Conservation (phyloP, 1,284 basidiomycete genomes). For the Ceratobasidium papillatum region DNA sequence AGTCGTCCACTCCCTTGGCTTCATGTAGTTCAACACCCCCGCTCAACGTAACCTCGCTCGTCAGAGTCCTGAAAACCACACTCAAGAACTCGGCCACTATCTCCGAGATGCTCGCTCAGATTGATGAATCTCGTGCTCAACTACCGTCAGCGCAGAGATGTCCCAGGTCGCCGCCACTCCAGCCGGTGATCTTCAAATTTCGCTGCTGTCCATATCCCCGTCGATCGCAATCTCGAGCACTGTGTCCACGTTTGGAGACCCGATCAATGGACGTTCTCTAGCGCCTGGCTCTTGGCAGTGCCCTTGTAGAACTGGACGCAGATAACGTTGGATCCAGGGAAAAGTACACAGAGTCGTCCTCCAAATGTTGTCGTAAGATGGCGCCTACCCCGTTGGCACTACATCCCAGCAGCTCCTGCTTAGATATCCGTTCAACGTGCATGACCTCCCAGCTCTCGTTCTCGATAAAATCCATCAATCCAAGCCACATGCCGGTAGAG, state of each 20-base stretch:
- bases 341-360: background rate
- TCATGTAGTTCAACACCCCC: background rate
- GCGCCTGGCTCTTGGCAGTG: constrained; percentile 11
- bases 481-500: background rate
- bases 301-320: background rate
- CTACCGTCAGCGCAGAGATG: background rate
- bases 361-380: background rate
- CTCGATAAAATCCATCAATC: constrained; percentile 5
- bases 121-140: constrained; percentile 10
- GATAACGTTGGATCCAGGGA: constrained; percentile 1
- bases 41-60: constrained; percentile 9
- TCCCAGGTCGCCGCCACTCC: constrained; percentile 5
- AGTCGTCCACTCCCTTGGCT: background rate
- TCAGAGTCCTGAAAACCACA: constrained; percentile 6
- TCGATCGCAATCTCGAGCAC: background rate
- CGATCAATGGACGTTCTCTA: constrained; percentile 1
- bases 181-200: background rate
- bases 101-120: constrained; percentile 4
- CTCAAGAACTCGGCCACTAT: background rate
- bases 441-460: background rate
- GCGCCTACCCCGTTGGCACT: background rate
- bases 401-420: background rate
- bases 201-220: constrained; percentile 1
- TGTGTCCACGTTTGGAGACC: background rate
- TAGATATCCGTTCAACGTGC: background rate